Conservation (phyloP, 805 yeast species). For the Teunomyces atbi region DNA sequence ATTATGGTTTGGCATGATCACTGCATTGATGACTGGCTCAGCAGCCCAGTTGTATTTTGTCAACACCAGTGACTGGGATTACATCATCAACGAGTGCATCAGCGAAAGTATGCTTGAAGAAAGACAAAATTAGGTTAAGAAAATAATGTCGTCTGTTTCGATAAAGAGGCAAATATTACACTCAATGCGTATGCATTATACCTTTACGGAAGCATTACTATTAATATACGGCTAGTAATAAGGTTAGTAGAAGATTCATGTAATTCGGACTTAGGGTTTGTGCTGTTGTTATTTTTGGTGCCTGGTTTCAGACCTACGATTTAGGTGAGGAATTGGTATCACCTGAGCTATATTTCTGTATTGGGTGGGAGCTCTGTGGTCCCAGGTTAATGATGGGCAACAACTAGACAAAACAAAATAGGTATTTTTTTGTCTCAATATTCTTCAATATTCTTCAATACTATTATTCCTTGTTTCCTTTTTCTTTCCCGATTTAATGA, state of each 20-base stretch:
- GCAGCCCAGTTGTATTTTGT: constrained; percentile 42
- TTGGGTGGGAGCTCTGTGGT: too few species aligned
- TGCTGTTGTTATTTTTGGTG: background rate
- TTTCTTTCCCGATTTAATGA: too few species aligned
- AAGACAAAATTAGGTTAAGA: constrained; percentile 16
- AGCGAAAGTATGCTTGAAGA: constrained; percentile 43
- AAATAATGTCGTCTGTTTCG: background rate
- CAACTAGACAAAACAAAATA: too few species aligned
- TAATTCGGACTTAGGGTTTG: background rate
- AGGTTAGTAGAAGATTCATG: background rate
- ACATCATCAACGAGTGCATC: constrained; percentile 37
- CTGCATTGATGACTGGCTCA: constrained; percentile 43
- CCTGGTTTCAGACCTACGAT: background rate
- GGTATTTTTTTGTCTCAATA: too few species aligned
- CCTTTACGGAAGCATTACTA: background rate
- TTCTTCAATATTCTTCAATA: too few species aligned
- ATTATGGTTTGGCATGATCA: constrained; percentile 48
- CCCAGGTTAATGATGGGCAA: too few species aligned
- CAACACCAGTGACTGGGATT: constrained; percentile 42
- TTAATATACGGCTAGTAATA: background rate
- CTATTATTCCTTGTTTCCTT: too few species aligned
- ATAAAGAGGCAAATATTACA: background rate
- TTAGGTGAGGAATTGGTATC: too few species aligned
- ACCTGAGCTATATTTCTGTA: too few species aligned
- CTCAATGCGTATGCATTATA: background rate